Conservation (phyloP, 2,329 filamentous ascomycete species). For the Myriosclerotinia scirpicola region DNA sequence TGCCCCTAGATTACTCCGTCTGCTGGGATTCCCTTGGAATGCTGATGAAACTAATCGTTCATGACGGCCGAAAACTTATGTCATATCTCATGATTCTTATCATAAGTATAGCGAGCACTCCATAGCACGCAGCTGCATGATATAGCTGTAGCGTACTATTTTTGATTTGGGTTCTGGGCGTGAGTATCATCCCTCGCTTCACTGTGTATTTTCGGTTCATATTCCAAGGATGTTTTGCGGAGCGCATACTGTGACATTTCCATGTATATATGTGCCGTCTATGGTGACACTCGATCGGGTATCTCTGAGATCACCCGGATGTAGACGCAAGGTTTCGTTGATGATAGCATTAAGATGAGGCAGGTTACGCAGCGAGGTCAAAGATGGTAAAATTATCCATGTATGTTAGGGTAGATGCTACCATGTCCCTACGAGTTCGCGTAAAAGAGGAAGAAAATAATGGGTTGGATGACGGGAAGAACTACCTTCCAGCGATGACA, state of each 20-base stretch:
- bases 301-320: constrained; percentile 36
- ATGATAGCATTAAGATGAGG: constrained; percentile 28
- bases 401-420: constrained; percentile 43
- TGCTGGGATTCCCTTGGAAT: neutral
- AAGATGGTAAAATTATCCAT: constrained; percentile 42
- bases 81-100: neutral
- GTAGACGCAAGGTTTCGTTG: constrained; percentile 27
- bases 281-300: constrained; percentile 36
- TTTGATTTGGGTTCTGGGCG: too few species aligned
- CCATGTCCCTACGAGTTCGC: constrained; percentile 43
- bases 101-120: constrained; percentile 24
- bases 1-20: neutral
- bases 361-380: constrained; percentile 21
- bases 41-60: neutral
- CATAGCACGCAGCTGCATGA: constrained; percentile 37
- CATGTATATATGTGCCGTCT: neutral
- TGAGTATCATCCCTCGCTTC: constrained; percentile 36
- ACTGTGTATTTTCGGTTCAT: neutral
- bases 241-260: constrained; percentile 22
- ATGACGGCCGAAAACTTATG: neutral
- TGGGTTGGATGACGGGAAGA: neutral
- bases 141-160: neutral
- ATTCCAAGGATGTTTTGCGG: constrained; percentile 21
- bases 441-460: neutral
- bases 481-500: neutral